Evolutionary conservation across 331 rosid genomes (phyloP).

Genomic region (Stylosanthes scabra): DNA sequence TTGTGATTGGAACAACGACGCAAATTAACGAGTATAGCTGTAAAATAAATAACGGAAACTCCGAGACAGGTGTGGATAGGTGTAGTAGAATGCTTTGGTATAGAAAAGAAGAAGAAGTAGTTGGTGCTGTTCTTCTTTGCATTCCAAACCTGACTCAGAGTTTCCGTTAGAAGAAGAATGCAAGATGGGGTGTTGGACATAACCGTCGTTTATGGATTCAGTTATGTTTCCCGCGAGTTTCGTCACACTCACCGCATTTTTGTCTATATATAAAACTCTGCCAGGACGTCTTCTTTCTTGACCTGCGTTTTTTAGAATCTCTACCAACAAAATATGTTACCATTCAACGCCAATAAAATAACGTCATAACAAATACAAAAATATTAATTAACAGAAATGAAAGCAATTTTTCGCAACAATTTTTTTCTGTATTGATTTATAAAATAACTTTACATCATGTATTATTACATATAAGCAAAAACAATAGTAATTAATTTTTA

Average conservation of each 20-base stretch:
- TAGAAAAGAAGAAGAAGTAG: no score
- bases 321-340: not conserved
- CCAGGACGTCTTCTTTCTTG: not conserved
- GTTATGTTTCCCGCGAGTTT: constrained; percentile 46
- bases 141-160: not conserved
- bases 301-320: constrained; percentile 11
- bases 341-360: not conserved
- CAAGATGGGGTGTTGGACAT: constrained; percentile 44
- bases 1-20: no score
- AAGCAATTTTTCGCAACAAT: no score
- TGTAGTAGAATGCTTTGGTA: not conserved
- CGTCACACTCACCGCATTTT: constrained; percentile 12
- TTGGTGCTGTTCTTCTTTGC: not conserved
- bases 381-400: no score
- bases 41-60: constrained; percentile 28
- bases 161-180: constrained; percentile 28
- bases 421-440: no score
- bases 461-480: no score
- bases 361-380: no score
- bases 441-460: no score
- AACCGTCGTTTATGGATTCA: constrained; percentile 42
- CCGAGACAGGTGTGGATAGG: constrained; percentile 34
- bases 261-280: not conserved
- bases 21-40: no score
- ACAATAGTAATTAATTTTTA: no score